phyloP scores from a whole-genome alignment of 306 rosid species.

The Malus domestica region DNA sequence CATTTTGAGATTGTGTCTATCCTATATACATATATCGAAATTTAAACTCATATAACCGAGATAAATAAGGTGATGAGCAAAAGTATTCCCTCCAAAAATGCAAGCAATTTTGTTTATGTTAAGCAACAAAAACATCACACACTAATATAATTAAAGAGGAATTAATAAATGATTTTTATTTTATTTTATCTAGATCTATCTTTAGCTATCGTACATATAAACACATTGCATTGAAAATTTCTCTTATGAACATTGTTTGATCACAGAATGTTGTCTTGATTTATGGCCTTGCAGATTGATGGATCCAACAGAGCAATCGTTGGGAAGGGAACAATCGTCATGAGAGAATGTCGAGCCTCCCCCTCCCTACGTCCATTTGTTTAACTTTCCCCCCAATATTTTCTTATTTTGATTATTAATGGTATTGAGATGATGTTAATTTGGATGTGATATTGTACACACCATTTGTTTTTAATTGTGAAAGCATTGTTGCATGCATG shows the following conservation, averaged over 20 bases:
- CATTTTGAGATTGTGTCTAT: too few relatives aligned
- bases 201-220: not conserved
- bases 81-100: not conserved
- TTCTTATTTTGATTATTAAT: conserved; percentile 18
- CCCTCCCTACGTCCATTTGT: not conserved
- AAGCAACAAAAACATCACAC: not conserved
- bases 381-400: not conserved
- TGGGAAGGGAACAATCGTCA: conserved; percentile 40
- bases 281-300: conserved; percentile 24
- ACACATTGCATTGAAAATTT: not conserved
- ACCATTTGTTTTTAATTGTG: conserved; percentile 41
- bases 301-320: not conserved
- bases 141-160: not conserved
- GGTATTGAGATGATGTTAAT: conserved; percentile 15
- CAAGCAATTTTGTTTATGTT: not conserved
- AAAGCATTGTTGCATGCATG: conserved; percentile 24
- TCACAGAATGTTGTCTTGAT: not conserved
- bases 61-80: too few relatives aligned
- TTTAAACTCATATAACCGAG: too few relatives aligned
- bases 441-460: conserved; percentile 26
- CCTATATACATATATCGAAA: too few relatives aligned
- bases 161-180: not conserved
- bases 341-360: conserved; percentile 70
- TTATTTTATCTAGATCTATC: not conserved
- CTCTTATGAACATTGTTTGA: not conserved